Conservation (phyloP, 2,329 filamentous ascomycete species). For the Fusarium sp. region DNA sequence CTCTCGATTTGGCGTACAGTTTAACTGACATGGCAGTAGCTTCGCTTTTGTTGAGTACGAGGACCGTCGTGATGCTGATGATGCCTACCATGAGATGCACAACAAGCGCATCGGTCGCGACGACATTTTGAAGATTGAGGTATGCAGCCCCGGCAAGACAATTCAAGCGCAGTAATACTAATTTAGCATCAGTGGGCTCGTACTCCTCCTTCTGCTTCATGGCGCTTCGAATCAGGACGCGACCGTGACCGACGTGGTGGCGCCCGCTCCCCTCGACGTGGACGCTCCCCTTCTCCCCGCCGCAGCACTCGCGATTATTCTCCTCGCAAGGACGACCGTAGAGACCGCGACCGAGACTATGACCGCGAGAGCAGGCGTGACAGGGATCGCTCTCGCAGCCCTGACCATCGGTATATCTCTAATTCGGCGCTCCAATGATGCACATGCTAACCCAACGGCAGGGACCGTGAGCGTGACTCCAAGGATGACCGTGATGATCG, state of each 20-base stretch:
- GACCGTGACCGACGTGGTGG: constrained; percentile 72
- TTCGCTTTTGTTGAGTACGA: constrained; percentile 99
- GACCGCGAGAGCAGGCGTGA: constrained; percentile 80
- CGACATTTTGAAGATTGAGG: constrained; percentile 97
- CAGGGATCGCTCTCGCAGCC: constrained; percentile 79
- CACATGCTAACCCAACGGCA: constrained; percentile 35
- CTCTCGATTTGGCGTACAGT: not conserved
- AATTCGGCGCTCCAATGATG: not conserved
- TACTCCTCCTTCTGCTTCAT: constrained; percentile 96
- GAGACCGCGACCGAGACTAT: constrained; percentile 81
- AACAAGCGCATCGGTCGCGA: constrained; percentile 98
- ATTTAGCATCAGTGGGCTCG: constrained; percentile 81
- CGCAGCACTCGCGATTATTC: constrained; percentile 82
- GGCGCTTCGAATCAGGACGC: constrained; percentile 95
- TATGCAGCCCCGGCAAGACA: constrained; percentile 54
- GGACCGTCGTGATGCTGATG: constrained; percentile 96
- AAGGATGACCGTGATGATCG: constrained; percentile 77
- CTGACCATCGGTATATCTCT: constrained; percentile 65
- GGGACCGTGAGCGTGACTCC: constrained; percentile 64
- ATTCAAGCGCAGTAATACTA: not conserved
- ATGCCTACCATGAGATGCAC: constrained; percentile 99
- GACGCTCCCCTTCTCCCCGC: constrained; percentile 81
- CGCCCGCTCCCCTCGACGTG: constrained; percentile 70
- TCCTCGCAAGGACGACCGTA: constrained; percentile 87
- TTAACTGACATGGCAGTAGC: constrained; percentile 52